Evolutionary conservation across 331 rosid species (phyloP), one percentile per base, ranked within the genome.

Genomic region (Rhamnella rubrinervis): DNA sequence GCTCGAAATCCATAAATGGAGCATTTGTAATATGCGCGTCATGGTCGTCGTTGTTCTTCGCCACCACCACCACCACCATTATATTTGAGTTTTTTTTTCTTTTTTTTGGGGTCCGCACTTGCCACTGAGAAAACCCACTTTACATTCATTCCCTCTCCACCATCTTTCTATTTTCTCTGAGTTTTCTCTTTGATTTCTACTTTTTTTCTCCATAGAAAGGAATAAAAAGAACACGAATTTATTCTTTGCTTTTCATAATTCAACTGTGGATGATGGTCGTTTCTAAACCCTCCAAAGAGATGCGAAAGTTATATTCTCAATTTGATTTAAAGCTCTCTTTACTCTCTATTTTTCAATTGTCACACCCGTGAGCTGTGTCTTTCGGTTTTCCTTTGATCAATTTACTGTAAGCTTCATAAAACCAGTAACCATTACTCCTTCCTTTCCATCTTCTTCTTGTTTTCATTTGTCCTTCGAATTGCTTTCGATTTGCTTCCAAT

Each of bases 221-320:
- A 62, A 66, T 21, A 53, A 31, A 31, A 31, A 31, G 3, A 31
- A 31, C 0, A 31, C 5, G 86, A 79, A 89, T 77, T 79, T 86
- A 81, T 89, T 84, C 92, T 75, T 76, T 75, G 65, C 85, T 82
- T 75, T 77, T 31, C 35, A 56, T 17, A 56, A 14, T 55, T 68
- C 49, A 10, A 16, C 13, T 31, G 35, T 31, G 35, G 35, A 31
- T 31, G 35, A 0, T 31, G 35, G 35, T 31, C 35, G 35, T 31
- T 31, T 31, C 35, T 3, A 31, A 31, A 31, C 5, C 35, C 35
- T 31, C 35, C 35, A 31, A 31, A 31, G 35, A 3, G 35, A 31
- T 31, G 35, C 49, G 16, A 44, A 44, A 44, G 49, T 4, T 44
- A 44, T 44, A 44, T 44, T 44, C 49, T 44, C 49, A 44, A 11